Conservation (phyloP, 768 basidiomycete genomes). For the Gymnopilus junonius region DNA sequence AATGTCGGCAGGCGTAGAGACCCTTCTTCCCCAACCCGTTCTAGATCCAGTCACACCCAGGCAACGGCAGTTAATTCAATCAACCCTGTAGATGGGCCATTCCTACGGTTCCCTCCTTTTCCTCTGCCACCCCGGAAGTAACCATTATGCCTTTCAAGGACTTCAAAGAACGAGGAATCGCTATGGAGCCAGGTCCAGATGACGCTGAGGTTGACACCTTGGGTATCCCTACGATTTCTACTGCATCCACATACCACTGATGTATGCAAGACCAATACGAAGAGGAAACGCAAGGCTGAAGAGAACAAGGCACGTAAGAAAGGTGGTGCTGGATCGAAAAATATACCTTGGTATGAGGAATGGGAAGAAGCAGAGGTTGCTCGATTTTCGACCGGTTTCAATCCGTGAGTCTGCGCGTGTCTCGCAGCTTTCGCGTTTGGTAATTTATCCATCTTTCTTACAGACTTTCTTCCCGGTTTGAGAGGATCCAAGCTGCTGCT, state of each 20-base stretch:
- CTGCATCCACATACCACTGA: constrained; percentile 57
- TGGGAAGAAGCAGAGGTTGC: constrained; percentile 68
- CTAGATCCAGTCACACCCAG: not conserved
- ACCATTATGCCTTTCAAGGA: constrained; percentile 46
- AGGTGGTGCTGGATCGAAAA: constrained; percentile 15
- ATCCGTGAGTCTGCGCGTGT: constrained; percentile 47
- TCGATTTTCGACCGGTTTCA: constrained; percentile 44
- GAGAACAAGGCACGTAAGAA: constrained; percentile 23
- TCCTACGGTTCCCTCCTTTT: constrained; percentile 52
- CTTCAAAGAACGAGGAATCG: constrained; percentile 45
- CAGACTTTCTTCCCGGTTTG: constrained; percentile 51
- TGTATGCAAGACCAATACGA: constrained; percentile 57
- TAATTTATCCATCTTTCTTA: constrained; percentile 2
- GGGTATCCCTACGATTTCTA: constrained; percentile 70
- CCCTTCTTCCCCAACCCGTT: not conserved
- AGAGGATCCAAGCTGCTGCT: constrained; percentile 63
- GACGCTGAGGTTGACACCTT: constrained; percentile 65
- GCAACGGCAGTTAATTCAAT: not conserved
- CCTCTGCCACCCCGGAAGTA: constrained; percentile 45
- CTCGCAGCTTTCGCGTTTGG: not conserved
- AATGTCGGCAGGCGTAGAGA: constrained; percentile 10
- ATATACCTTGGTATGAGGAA: constrained; percentile 62
- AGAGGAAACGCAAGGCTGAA: constrained; percentile 37
- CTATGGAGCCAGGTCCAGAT: constrained; percentile 34
- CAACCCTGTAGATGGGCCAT: constrained; percentile 12